A percentile compares a stretch with the other conserved stretches of the same genome.
phyloP scores from a whole-genome alignment of 345 rosid genomes.

The Acer saccharum region DNA sequence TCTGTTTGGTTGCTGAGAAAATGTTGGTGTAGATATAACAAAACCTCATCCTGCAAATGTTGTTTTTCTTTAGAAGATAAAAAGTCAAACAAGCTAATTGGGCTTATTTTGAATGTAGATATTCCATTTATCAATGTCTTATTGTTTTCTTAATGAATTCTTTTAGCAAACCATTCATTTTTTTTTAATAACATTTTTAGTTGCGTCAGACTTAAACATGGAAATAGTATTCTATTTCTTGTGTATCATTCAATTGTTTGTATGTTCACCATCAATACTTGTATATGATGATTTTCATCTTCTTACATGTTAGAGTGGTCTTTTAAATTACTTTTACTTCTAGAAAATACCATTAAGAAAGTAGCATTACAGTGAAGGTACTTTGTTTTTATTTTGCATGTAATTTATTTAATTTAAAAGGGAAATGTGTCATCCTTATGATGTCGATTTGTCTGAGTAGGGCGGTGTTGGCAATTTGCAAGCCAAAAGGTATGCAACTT shows the following conservation, averaged over 20 bases:
- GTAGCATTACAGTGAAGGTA: not conserved
- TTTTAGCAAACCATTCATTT: not conserved
- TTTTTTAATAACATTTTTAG: no score
- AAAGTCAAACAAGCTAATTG: no score
- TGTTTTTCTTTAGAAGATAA: no score
- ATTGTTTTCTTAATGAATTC: not conserved
- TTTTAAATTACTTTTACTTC: not conserved
- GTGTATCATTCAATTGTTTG: no score
- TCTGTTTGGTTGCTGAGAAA: not conserved
- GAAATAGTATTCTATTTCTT: no score
- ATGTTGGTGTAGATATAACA: not conserved
- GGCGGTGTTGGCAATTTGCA: constrained; percentile 45
- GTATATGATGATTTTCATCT: no score
- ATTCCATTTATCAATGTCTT: no score
- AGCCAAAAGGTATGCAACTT: constrained; percentile 49
- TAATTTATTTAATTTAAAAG: not conserved
- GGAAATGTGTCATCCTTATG: not conserved
- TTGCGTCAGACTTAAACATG: no score
- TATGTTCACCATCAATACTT: no score
- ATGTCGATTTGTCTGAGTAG: constrained; percentile 33
- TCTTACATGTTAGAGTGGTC: not conserved
- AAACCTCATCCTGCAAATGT: not conserved
- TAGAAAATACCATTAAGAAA: not conserved
- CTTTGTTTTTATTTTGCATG: not conserved
- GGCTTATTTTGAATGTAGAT: no score